Base-by-base conservation (phyloP, 2,329 filamentous ascomycete species). In the Colletotrichum truncatum region DNA sequence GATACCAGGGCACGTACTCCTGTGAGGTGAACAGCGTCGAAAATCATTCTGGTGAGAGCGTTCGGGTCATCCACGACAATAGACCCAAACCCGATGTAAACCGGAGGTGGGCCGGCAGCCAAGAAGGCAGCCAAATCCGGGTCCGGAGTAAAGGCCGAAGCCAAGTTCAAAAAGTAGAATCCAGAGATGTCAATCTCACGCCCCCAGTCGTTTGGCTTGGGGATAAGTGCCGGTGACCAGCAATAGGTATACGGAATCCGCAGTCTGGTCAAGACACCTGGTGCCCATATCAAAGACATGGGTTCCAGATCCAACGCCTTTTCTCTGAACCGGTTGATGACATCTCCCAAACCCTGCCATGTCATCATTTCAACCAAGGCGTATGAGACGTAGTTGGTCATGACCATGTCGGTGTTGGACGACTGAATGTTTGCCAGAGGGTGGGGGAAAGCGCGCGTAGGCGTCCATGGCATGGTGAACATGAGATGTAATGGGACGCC, bases 391-490 rank as follows among this genome's bases (percentile, higher is more conserved):
- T 93, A 95, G 71, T 96, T 97, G 1, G 92, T 91, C 64, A 93
- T 85, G n/a, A 87, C 87, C 5, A 88, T 84, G 71, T 96, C 93
- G 1, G 91, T 91, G 70, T 93, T 93, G 1, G 90, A 88, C 2
- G 88, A 89, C 67, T 92, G 87, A 61, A 97, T 90, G 68, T 96
- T 95, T 0, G 93, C 93, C 23, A 97, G 82, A 0, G 94, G 94
- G 71, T 97, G 94, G 0, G 93, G 92, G 69, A 97, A 97, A 0
- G 91, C 87, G 73, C 93, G 89, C 0, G 94, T 97, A 0, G 93
- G 91, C 1, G 92, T 92, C 91, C 93, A 97, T 0, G 94, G 94
- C 93, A 97, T 97, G 2, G 94, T 97, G 78, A 97, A 97, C 92
- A 97, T 97, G 77, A 97, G 88, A 71, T 94, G 91, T 8, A 93